Percentiles rank a stretch among this genome's conserved stretches.
Evolutionary conservation across 139 green algal genomes (phyloP).

Genomic region (Ostreobium quekettii): DNA sequence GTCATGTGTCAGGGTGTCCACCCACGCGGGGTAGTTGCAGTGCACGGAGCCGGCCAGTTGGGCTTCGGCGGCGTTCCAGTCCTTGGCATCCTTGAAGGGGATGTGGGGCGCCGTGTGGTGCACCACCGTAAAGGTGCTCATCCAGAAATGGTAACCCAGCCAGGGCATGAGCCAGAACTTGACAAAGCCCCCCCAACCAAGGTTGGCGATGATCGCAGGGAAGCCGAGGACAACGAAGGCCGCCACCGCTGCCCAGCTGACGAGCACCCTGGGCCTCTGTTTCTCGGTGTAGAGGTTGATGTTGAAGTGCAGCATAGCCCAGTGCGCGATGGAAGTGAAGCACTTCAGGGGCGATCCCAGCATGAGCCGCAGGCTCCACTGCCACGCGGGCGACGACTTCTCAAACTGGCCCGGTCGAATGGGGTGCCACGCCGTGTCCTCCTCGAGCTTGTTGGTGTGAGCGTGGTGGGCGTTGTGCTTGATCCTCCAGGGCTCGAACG

Average conservation of each 20-base stretch:
- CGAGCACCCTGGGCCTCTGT: conserved; percentile 59
- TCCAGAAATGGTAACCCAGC: conserved; percentile 99
- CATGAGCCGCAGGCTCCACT: conserved; percentile 60
- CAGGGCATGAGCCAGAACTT: conserved; percentile 98
- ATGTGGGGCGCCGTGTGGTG: conserved; percentile 98
- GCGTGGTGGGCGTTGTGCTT: conserved; percentile 99
- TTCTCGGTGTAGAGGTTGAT: conserved; percentile 68
- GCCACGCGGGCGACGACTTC: conserved; percentile 21
- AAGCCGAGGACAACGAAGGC: conserved; percentile 56
- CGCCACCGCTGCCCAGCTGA: conserved; percentile 41
- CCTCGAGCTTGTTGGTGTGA: conserved; percentile 95
- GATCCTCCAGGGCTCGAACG: conserved; percentile 96
- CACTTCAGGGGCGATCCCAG: conserved; percentile 84
- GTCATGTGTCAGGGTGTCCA: conserved; percentile 94
- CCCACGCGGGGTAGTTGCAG: conserved; percentile 87
- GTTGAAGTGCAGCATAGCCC: conserved; percentile 79
- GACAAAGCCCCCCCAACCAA: conserved; percentile 57
- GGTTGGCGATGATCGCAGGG: conserved; percentile 61
- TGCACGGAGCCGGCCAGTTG: conserved; percentile 90
- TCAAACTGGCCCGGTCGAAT: conserved; percentile 49
- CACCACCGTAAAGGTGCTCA: conserved; percentile 94
- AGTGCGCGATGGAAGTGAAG: conserved; percentile 82
- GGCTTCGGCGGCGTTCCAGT: conserved; percentile 91
- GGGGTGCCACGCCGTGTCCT: conserved; percentile 92
- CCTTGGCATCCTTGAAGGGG: conserved; percentile 81